Percentiles rank a stretch among this genome's conserved stretches.
Evolutionary conservation across 768 basidiomycete species (phyloP).

Genomic region (Macrolepiota fuliginosa): DNA sequence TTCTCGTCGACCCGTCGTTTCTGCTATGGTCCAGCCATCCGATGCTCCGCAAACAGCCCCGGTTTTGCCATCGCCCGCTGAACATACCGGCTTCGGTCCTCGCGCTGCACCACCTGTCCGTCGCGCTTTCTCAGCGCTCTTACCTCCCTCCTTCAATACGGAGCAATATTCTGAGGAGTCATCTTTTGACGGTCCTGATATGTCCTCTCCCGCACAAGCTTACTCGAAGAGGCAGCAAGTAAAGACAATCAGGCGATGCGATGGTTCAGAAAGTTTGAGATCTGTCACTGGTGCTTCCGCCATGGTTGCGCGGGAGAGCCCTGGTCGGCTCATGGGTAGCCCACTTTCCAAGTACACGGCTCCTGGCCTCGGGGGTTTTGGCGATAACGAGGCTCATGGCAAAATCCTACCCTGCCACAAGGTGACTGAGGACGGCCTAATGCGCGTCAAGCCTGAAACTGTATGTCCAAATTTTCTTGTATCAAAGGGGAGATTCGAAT

Average conservation of each 20-base stretch:
- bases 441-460: slow-evolving; percentile 81
- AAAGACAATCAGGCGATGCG: slow-evolving; percentile 74
- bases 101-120: slow-evolving; percentile 50
- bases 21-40: slow-evolving; percentile 54
- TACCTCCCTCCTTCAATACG: slow-evolving; percentile 51
- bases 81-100: slow-evolving; percentile 27
- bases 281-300: slow-evolving; percentile 70
- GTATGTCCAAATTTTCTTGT: slow-evolving; percentile 42
- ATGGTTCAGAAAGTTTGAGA: slow-evolving; percentile 79
- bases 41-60: slow-evolving; percentile 41
- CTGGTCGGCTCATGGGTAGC: slow-evolving; percentile 8
- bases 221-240: slow-evolving; percentile 76
- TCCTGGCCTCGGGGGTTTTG: slow-evolving; percentile 78
- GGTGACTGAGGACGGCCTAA: slow-evolving; percentile 92
- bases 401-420: slow-evolving; percentile 94
- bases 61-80: slow-evolving; percentile 27
- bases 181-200: slow-evolving; percentile 65
- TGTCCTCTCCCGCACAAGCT: slow-evolving; percentile 80
- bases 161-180: slow-evolving; percentile 47
- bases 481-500: slow-evolving; percentile 15
- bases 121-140: slow-evolving; percentile 75
- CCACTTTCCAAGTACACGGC: slow-evolving; percentile 55
- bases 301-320: slow-evolving; percentile 48
- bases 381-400: slow-evolving; percentile 89
- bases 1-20: slow-evolving; percentile 63